Base-by-base conservation (phyloP, 1,284 basidiomycete genomes). In the Phylloboletellus chloephorus region DNA sequence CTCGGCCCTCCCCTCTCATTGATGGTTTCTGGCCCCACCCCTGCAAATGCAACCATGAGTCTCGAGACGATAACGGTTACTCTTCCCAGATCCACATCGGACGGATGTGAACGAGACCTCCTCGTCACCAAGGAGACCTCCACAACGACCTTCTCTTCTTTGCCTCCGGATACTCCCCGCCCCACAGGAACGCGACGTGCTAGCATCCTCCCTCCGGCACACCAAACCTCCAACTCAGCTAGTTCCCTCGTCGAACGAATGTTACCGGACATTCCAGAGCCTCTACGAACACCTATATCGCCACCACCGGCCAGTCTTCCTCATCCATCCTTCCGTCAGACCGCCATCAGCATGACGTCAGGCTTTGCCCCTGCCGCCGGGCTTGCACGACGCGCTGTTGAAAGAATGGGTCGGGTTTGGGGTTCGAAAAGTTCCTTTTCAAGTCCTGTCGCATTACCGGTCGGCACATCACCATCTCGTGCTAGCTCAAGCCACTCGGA, bases 311-410 rank as follows among this genome's bases (percentile, higher is more conserved):
- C 21, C 19, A 28, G 47, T 39, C 41, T 46, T 25, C 26, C 52
- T 26, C 44, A 64, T 23, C 59, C 54, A 20, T 59, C 69, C 25
- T 66, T 73, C 48, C 69, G 79, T 22, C 78, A 81, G 50, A 77
- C 81, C 19, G 73, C 82, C n/a, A 73, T 83, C 47, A 84, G 81
- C 51, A 76, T 86, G 63, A 74, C 79, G 2, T 72, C 71, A 37
- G 73, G 78, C 26, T 67, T 84, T 41, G 78, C 76, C 2, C 79
- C 81, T 24, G 79, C 80, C 20, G 79, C 80, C 17, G 81, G 80
- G 7, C 67, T 82, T n/a, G 84, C 82, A 13, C 81, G 79, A 51
- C 74, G 79, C 47, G 83, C 84, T 3, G 82, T 82, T 4, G 82
- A 86, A 63, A 81, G 76, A 58, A 78, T 88, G 65, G 78, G 79